phyloP scores from a whole-genome alignment of 2,329 filamentous ascomycete species.

The Alternaria gaisen region DNA sequence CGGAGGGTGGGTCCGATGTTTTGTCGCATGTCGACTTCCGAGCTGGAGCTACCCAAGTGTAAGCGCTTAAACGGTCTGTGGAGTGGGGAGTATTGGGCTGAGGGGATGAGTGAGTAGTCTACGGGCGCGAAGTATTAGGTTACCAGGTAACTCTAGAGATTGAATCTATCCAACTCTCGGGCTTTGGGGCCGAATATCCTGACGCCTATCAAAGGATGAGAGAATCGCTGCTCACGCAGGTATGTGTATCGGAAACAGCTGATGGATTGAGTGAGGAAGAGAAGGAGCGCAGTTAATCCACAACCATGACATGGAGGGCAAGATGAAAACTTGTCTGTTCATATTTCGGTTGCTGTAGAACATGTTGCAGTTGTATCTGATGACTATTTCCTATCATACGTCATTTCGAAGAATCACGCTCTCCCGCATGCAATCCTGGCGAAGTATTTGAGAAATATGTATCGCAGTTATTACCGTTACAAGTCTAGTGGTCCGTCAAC shows the following conservation, averaged over 20 bases:
- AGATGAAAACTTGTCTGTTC: background rate
- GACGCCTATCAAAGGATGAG: background rate
- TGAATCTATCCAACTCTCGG: background rate
- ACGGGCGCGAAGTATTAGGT: background rate
- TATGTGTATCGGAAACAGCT: background rate
- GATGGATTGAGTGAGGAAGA: background rate
- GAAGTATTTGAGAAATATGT: too few species aligned
- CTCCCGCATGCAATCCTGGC: background rate
- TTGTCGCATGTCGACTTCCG: constrained; percentile 1
- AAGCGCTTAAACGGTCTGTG: background rate
- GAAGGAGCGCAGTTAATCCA: background rate
- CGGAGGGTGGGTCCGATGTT: background rate
- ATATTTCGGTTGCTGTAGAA: background rate
- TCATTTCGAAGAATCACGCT: background rate
- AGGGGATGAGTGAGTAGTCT: background rate
- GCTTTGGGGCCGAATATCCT: background rate
- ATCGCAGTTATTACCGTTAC: background rate
- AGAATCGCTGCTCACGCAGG: background rate
- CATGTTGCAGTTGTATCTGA: background rate
- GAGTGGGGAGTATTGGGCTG: background rate
- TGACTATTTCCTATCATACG: background rate
- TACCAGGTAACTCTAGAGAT: background rate
- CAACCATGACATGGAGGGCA: background rate
- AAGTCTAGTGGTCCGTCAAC: background rate
- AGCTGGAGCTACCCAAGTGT: background rate